Evolutionary conservation across 129 eudicot genomes (phyloP).

Genomic region (Helichrysum umbraculigerum): DNA sequence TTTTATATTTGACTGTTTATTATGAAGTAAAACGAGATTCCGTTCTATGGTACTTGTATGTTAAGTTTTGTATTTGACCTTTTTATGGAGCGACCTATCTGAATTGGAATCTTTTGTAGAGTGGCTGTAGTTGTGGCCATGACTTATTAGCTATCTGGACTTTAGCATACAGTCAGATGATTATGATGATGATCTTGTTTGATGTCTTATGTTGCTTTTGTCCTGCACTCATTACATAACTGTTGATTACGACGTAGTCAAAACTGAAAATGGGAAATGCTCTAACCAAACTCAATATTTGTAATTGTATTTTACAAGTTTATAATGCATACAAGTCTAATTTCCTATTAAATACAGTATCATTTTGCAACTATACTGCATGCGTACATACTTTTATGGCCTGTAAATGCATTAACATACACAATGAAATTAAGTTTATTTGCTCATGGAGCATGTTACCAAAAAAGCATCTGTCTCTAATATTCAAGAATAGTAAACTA

Average conservation of each 20-base stretch:
- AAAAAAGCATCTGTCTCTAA: too few relatives aligned
- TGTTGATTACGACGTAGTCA: neutral
- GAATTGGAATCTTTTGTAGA: conserved; percentile 27
- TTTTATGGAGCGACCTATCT: neutral
- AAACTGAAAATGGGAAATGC: neutral
- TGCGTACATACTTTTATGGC: too few relatives aligned
- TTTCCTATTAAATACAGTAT: neutral
- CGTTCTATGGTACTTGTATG: conserved; percentile 13
- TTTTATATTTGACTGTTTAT: conserved; percentile 12
- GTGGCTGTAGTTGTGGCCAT: conserved; percentile 25
- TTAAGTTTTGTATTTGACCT: neutral
- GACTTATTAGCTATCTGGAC: conserved; percentile 16
- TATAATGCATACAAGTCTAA: neutral
- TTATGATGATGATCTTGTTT: conserved; percentile 31
- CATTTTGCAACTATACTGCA: neutral
- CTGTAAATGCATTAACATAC: too few relatives aligned
- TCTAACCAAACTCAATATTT: neutral
- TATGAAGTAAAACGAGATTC: conserved; percentile 1
- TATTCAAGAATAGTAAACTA: too few relatives aligned
- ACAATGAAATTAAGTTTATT: too few relatives aligned
- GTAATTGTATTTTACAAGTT: neutral
- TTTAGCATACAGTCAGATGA: neutral
- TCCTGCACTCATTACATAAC: neutral
- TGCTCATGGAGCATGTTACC: too few relatives aligned
- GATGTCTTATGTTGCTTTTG: neutral